Percentiles rank a stretch among this genome's conserved stretches.
Conservation (phyloP, 352 stramenopile species). For the Phytopythium ostracodes region DNA sequence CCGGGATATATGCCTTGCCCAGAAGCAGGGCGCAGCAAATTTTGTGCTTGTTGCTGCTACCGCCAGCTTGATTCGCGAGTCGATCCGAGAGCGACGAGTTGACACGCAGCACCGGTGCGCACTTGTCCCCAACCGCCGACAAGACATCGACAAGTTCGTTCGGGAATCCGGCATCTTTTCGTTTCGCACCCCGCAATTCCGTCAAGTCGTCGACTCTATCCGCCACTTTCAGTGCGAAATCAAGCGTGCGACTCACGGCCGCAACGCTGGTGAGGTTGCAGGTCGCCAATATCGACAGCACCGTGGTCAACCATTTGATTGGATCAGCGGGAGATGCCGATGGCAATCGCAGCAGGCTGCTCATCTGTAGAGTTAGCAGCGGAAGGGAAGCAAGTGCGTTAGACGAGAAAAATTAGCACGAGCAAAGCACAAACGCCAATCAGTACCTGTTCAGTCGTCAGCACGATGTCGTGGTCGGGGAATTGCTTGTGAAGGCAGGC, state of each 20-base stretch:
- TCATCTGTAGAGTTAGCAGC: background rate
- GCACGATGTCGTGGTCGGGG: conserved; percentile 6
- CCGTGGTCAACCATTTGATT: background rate
- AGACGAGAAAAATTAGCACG: background rate
- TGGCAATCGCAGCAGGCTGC: background rate
- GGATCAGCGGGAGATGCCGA: background rate
- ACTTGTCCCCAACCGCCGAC: conserved; percentile 29
- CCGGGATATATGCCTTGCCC: background rate
- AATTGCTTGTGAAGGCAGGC: conserved; percentile 17
- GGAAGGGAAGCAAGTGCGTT: background rate
- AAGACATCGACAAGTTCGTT: background rate
- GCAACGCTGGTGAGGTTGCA: conserved; percentile 31
- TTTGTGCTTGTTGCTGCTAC: background rate
- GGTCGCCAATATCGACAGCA: conserved; percentile 20
- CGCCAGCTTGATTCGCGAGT: conserved; percentile 12
- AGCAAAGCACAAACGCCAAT: background rate
- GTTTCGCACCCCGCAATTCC: background rate
- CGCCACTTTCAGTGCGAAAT: conserved; percentile 23
- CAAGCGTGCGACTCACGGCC: conserved; percentile 27
- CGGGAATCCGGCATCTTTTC: background rate
- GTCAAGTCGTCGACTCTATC: background rate
- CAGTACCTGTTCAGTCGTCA: conserved; percentile 30
- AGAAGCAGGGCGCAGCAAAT: conserved; percentile 4
- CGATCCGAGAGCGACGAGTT: conserved; percentile 26
- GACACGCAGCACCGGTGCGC: conserved; percentile 19